Conservation (phyloP, 768 basidiomycete species). For the Russula virescens region DNA sequence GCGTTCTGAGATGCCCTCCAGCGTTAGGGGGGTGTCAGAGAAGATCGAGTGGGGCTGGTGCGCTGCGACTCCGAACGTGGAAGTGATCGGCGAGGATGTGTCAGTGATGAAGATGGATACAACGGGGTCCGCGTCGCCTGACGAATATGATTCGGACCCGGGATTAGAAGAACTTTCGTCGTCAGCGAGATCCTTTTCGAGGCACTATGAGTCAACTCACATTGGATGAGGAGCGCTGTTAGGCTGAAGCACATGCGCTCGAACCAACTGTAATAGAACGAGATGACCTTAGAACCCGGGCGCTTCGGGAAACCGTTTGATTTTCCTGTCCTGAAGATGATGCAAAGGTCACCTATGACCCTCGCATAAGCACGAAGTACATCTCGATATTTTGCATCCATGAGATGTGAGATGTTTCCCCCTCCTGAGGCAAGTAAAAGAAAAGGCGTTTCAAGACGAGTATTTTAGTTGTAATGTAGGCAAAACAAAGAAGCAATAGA, state of each 20-base stretch:
- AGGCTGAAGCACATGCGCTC: slow-evolving; percentile 12
- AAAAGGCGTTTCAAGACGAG: too few relatives aligned
- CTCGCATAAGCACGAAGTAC: neutral
- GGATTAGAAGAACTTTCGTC: too few relatives aligned
- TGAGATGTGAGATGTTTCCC: neutral
- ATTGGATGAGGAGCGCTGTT: slow-evolving; percentile 5
- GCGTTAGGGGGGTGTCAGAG: too few relatives aligned
- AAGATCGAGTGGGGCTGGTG: too few relatives aligned
- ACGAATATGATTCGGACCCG: neutral
- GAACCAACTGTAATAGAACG: neutral
- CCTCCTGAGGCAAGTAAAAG: neutral
- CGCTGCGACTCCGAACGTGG: too few relatives aligned
- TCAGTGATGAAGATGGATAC: slow-evolving; percentile 5
- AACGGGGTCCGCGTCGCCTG: neutral
- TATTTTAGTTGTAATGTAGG: neutral
- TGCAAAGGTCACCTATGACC: neutral
- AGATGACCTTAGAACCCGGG: neutral
- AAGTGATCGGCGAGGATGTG: too few relatives aligned
- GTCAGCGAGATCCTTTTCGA: neutral
- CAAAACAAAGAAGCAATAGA: too few relatives aligned
- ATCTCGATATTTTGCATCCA: neutral
- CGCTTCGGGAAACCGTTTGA: neutral
- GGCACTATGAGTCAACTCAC: neutral
- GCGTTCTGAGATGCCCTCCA: neutral
- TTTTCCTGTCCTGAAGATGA: accelerated